A percentile compares a stretch with the other conserved stretches of the same genome.
These are phyloP conservation scores for Cyclocybe cylindracea DNA, from an alignment of 768 basidiomycete genomes.

Conservation along the genomic window DNA sequence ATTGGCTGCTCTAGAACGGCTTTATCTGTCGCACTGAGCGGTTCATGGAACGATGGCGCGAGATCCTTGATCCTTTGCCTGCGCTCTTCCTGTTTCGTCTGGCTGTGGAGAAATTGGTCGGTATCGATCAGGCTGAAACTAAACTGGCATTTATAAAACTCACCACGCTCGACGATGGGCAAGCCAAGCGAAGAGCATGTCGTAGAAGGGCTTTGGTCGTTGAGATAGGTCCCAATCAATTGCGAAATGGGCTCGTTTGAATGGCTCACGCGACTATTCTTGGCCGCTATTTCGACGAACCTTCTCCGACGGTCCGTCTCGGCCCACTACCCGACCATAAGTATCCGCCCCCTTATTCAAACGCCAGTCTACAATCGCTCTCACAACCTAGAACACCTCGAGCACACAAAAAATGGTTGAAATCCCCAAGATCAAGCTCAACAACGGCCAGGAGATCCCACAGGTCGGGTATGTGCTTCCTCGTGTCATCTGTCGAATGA, in stretches of 20 bases:
- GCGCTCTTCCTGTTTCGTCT: constrained; percentile 37
- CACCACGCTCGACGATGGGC: constrained; percentile 24
- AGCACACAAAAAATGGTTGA: constrained; percentile 19
- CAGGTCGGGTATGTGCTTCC: constrained; percentile 25
- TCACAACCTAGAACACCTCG: constrained; percentile 1
- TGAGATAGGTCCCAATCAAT: neutral
- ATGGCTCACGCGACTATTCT: constrained; percentile 6
- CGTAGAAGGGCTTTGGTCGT: constrained; percentile 1
- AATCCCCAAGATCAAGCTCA: constrained; percentile 27
- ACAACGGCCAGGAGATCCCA: constrained; percentile 28
- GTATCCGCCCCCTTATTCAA: neutral
- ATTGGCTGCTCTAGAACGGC: constrained; percentile 31
- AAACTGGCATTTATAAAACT: constrained; percentile 1
- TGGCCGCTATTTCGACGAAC: constrained; percentile 10
- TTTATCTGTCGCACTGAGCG: constrained; percentile 26
- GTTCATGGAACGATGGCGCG: constrained; percentile 28
- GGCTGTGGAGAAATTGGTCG: constrained; percentile 16
- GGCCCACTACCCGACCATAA: neutral
- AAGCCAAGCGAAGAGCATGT: constrained; percentile 23
- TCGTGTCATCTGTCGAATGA: neutral
- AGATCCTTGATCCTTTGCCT: constrained; percentile 24
- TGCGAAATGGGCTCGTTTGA: neutral
- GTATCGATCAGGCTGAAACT: neutral
- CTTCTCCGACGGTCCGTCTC: constrained; percentile 13
- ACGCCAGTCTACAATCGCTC: neutral